Evolutionary conservation across 257 asterid species (phyloP).

Genomic region (Thymus mandschuricus): DNA sequence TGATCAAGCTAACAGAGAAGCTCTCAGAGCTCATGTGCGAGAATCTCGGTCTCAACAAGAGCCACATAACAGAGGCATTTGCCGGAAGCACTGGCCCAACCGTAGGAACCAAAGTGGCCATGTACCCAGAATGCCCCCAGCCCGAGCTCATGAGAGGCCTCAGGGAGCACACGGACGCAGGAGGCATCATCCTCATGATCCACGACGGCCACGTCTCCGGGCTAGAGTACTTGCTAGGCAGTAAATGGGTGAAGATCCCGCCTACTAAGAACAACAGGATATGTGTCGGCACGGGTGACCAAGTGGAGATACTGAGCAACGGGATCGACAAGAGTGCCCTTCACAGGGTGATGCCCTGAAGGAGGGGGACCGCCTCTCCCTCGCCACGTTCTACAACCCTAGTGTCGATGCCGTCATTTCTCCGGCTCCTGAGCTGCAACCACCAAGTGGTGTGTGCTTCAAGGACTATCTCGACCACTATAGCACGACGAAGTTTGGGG

Average conservation of each 20-base stretch:
- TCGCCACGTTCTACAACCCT: constrained; percentile 93
- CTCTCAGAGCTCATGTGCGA: constrained; percentile 76
- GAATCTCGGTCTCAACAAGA: constrained; percentile 69
- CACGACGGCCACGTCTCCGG: constrained; percentile 91
- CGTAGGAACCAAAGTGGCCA: constrained; percentile 84
- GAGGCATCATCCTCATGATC: constrained; percentile 83
- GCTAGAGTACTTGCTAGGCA: constrained; percentile 79
- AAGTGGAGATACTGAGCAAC: constrained; percentile 74
- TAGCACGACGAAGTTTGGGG: constrained; percentile 57
- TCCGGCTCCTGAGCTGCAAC: constrained; percentile 67
- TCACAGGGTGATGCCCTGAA: constrained; percentile 77
- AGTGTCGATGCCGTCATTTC: constrained; percentile 73
- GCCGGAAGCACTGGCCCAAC: constrained; percentile 66
- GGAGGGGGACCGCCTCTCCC: constrained; percentile 76
- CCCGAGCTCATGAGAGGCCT: constrained; percentile 81
- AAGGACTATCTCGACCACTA: constrained; percentile 59
- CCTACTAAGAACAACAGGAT: constrained; percentile 76
- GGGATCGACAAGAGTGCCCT: constrained; percentile 74
- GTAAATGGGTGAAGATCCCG: constrained; percentile 83
- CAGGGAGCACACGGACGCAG: constrained; percentile 93
- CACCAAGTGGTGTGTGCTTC: constrained; percentile 55
- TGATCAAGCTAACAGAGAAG: constrained; percentile 66
- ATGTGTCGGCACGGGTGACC: constrained; percentile 78
- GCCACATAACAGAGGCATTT: constrained; percentile 63
- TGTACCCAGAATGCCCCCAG: constrained; percentile 69